Percentiles rank a stretch among this genome's conserved stretches.
Conservation (phyloP, 441 rosid genomes). For the Erodium moschatum region DNA sequence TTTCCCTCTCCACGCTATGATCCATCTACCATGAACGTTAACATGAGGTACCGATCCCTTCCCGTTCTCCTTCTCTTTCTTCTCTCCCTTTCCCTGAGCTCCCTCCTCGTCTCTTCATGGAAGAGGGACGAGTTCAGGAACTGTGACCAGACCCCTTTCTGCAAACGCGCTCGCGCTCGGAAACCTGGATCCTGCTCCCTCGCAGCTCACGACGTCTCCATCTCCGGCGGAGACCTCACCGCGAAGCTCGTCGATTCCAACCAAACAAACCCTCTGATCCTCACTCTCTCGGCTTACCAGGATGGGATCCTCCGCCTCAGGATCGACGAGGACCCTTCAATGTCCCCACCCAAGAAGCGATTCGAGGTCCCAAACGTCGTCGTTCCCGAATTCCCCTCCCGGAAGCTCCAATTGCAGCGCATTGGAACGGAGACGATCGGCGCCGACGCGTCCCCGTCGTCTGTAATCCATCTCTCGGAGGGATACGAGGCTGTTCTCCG, state of each 20-base stretch:
- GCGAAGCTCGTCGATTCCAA: constrained; percentile 46
- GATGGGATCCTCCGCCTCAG: constrained; percentile 66
- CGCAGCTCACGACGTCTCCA: constrained; percentile 40
- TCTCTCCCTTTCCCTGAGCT: constrained; percentile 29
- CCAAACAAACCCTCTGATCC: constrained; percentile 43
- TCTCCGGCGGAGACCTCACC: constrained; percentile 62
- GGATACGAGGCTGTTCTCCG: constrained; percentile 69
- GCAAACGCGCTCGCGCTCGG: constrained; percentile 83
- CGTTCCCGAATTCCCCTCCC: constrained; percentile 36
- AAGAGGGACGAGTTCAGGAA: constrained; percentile 91
- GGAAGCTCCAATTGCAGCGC: constrained; percentile 64
- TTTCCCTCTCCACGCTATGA: background rate
- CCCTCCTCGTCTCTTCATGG: constrained; percentile 48
- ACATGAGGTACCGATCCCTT: constrained; percentile 24
- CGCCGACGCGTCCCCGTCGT: constrained; percentile 43
- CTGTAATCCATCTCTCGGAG: constrained; percentile 52
- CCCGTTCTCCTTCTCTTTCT: constrained; percentile 19
- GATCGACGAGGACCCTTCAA: constrained; percentile 66
- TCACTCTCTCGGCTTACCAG: constrained; percentile 58
- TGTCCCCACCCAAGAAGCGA: constrained; percentile 51
- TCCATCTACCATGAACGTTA: constrained; percentile 25
- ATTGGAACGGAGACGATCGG: constrained; percentile 40
- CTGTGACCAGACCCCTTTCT: constrained; percentile 93
- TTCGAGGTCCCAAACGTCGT: constrained; percentile 82
- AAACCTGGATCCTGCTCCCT: constrained; percentile 52